Evolutionary conservation across 2,329 filamentous ascomycete genomes (phyloP).

Genomic region (Fusarium sterilihyphosum): DNA sequence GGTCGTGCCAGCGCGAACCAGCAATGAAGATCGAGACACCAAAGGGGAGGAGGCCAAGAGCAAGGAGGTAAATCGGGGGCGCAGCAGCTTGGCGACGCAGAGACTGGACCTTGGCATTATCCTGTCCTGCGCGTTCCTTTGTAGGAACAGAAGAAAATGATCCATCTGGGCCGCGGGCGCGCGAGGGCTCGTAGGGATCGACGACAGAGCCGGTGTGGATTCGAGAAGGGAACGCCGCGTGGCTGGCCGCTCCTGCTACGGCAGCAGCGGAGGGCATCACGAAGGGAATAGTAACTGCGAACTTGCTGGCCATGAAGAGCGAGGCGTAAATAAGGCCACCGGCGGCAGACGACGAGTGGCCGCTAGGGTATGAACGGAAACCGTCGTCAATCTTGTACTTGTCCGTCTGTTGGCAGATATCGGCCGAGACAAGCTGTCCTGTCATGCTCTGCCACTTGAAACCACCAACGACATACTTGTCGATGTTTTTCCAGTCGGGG

Average conservation of each 20-base stretch:
- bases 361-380: conserved; percentile 78
- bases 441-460: conserved; percentile 61
- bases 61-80: conserved; percentile 81
- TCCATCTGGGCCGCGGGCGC: conserved; percentile 30
- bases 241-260: conserved; percentile 61
- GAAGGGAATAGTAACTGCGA: conserved; percentile 78
- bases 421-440: conserved; percentile 76
- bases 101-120: conserved; percentile 49
- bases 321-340: conserved; percentile 86
- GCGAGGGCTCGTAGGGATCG: conserved; percentile 48
- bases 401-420: conserved; percentile 78
- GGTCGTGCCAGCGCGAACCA: conserved; percentile 88
- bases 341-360: conserved; percentile 73
- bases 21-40: conserved; percentile 82
- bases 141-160: conserved; percentile 35
- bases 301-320: conserved; percentile 87
- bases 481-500: conserved; percentile 74
- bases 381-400: conserved; percentile 74
- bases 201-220: conserved; percentile 53
- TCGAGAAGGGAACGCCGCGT: conserved; percentile 81
- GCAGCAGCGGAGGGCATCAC: conserved; percentile 61
- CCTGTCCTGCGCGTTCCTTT: conserved; percentile 39
- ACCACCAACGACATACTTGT: conserved; percentile 70
- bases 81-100: conserved; percentile 78
- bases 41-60: conserved; percentile 76